A percentile compares a stretch with the other conserved stretches of the same genome.
Conservation (phyloP, 805 yeast species). For the Yamadazyma phyllophila region DNA sequence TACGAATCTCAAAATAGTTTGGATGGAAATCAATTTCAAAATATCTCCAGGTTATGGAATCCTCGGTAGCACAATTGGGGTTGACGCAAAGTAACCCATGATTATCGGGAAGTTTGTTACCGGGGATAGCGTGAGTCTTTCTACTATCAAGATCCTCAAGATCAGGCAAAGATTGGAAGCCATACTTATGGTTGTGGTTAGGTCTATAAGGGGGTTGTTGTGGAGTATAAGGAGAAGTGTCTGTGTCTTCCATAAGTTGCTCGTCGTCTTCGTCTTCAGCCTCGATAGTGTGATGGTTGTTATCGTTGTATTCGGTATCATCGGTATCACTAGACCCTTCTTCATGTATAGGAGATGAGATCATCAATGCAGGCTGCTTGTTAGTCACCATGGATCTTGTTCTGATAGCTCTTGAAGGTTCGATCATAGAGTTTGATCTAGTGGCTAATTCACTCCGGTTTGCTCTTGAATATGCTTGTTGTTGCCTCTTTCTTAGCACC, state of each 20-base stretch:
- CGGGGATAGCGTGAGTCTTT: conserved; percentile 41
- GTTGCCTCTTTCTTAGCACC: conserved; percentile 18
- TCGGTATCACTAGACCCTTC: conserved; percentile 37
- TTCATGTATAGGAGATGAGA: conserved; percentile 44
- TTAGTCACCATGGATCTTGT: conserved; percentile 42
- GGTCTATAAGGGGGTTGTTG: conserved; percentile 39
- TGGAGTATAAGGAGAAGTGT: conserved; percentile 40
- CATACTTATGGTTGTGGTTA: conserved; percentile 4
- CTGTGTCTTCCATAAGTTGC: conserved; percentile 21
- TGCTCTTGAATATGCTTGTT: not conserved
- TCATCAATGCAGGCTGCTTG: conserved; percentile 23
- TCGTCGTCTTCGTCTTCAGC: conserved; percentile 28
- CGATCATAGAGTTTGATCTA: conserved; percentile 12
- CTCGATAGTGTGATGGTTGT: conserved; percentile 21
- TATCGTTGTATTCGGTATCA: conserved; percentile 37
- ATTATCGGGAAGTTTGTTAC: conserved; percentile 33
- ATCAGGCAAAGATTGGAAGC: conserved; percentile 41
- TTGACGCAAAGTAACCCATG: conserved; percentile 43
- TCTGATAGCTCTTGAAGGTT: conserved; percentile 40
- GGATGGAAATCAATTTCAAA: conserved; percentile 42
- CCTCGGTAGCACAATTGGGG: conserved; percentile 37
- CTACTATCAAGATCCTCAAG: conserved; percentile 45
- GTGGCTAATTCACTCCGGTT: not conserved
- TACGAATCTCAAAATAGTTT: conserved; percentile 34
- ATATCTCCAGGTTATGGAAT: conserved; percentile 43